These are phyloP conservation scores for Dipodascopsis tothii DNA, from an alignment of 805 yeast genomes.

Conservation along the genomic window DNA sequence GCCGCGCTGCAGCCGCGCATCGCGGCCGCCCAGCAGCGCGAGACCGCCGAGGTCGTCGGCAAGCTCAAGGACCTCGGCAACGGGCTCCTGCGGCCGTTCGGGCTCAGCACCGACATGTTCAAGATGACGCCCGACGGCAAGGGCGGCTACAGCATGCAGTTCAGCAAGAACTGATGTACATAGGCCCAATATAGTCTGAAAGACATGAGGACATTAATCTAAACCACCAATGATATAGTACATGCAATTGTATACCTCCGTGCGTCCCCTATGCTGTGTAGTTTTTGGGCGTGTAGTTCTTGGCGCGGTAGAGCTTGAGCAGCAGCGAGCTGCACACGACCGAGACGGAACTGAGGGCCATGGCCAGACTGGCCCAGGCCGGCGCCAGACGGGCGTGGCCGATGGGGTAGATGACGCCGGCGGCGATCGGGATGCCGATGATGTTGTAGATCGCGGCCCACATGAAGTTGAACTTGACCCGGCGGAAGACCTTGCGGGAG, in stretches of 20 bases:
- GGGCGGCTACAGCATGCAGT: slow-evolving; percentile 23
- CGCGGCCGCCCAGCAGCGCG: slow-evolving; percentile 25
- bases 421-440: slow-evolving; percentile 85
- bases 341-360: slow-evolving; percentile 88
- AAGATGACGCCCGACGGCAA: slow-evolving; percentile 23
- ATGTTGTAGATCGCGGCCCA: slow-evolving; percentile 84
- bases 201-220: too few species aligned
- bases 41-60: slow-evolving; percentile 29
- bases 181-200: too few species aligned
- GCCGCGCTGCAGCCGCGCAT: slow-evolving; percentile 19
- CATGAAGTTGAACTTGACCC: slow-evolving; percentile 72
- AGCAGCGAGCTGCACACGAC: slow-evolving; percentile 75
- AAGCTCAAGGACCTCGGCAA: slow-evolving; percentile 31
- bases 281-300: too few species aligned
- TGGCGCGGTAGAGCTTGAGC: slow-evolving; percentile 44
- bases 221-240: too few species aligned
- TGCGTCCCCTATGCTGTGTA: too few species aligned
- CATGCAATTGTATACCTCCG: too few species aligned
- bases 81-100: slow-evolving; percentile 29
- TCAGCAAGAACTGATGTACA: slow-evolving; percentile 4
- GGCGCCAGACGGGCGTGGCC: slow-evolving; percentile 70
- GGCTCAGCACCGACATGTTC: slow-evolving; percentile 29
- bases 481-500: slow-evolving; percentile 58
- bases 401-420: slow-evolving; percentile 81
- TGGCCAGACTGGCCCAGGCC: slow-evolving; percentile 79